Percentiles rank a stretch among this genome's conserved stretches.
Evolutionary conservation across 257 asterid genomes (phyloP).

Genomic region (Solanum lignicaule): DNA sequence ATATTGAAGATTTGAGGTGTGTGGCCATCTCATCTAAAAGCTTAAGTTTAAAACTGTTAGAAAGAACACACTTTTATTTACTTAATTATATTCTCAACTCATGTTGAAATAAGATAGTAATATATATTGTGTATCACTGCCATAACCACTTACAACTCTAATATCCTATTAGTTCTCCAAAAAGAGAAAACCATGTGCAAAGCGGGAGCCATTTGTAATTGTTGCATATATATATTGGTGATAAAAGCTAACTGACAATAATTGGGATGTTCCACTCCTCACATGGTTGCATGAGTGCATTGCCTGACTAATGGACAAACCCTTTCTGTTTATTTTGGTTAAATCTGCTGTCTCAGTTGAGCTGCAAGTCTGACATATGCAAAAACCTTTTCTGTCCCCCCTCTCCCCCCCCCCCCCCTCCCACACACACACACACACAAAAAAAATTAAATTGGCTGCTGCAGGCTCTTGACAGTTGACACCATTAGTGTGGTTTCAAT

Average conservation of each 20-base stretch:
- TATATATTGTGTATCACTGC: not conserved
- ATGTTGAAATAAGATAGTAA: not conserved
- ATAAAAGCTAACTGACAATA: not conserved
- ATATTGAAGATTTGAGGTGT: not conserved
- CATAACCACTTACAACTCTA: not conserved
- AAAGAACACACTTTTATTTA: not conserved
- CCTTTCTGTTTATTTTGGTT: not conserved
- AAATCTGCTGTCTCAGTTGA: not conserved
- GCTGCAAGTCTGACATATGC: not conserved
- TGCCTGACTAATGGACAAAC: not conserved
- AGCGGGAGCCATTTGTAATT: not conserved
- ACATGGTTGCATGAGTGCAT: not conserved
- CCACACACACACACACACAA: too few species aligned
- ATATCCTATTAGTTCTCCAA: not conserved
- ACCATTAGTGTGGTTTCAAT: not conserved
- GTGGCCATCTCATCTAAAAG: not conserved
- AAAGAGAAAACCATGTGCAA: not conserved
- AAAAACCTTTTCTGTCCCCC: not conserved
- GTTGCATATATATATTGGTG: not conserved
- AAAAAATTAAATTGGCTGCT: not conserved
- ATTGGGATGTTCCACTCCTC: not conserved
- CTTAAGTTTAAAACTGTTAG: not conserved
- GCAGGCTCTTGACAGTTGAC: not conserved
- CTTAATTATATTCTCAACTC: not conserved
- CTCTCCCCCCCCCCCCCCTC: not conserved